Base-by-base conservation (phyloP, 768 basidiomycete genomes). In the Trametes meyenii region DNA sequence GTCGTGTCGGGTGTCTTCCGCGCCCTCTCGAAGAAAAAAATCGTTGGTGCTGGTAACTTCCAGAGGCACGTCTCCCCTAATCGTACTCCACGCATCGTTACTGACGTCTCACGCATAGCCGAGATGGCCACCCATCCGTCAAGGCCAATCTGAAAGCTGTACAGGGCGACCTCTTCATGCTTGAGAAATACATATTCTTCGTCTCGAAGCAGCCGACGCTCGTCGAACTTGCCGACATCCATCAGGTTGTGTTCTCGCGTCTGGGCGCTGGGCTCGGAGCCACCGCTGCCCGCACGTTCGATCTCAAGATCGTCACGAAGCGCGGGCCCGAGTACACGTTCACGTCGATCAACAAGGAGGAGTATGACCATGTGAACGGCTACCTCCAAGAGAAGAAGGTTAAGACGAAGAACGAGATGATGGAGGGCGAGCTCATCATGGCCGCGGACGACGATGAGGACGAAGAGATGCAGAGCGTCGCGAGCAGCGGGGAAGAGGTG, bases 101-200 rank as follows among this genome's bases (percentile, higher is more conserved):
- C 50, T 64, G 24, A 64, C 43, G 23, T 40, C 44, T 39, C 19
- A 10, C 26, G 16, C 33, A 3, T 64, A 96, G 94, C 67, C 92
- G 90, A 33, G 88, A 90, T 67, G 93, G 94, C 3, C 89, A 94
- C 65, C 89, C 92, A 16, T 93, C 94, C n/a, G 89, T 99, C 77
- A 98, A 98, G 77, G 94, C 94, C 68, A 97, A 98, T 74, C 82
- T 98, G 67, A 98, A 98, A 76, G 97, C 97, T 45, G 83, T 91
- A 3, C 94, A 96, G 74, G 97, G 97, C 62, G 95, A 98, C 73
- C 85, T 99, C 35, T 98, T 97, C 83, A 85, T 98, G 81, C 88
- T 99, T 65, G 97, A 98, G 70, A 98, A 98, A 83, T 93, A 90
- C 74, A 83, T 99, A 50, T 94, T 99, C 77, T 98, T 98, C 78